Evolutionary conservation across 2,329 filamentous ascomycete species (phyloP), one percentile per base, ranked within the genome.

Genomic region (Botrytis galanthina): DNA sequence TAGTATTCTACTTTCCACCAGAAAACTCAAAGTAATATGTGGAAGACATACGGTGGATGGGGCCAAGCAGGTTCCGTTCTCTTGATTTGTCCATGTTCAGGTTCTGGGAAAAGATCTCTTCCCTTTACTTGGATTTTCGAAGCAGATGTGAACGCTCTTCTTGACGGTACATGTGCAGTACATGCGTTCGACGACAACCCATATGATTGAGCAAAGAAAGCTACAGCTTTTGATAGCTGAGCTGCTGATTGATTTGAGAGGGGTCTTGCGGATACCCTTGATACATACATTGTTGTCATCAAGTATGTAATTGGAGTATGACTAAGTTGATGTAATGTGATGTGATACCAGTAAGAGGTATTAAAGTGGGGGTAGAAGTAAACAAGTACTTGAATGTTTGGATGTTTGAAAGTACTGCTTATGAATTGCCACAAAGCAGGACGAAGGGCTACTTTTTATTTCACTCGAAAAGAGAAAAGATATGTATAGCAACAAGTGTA

Each of bases 1-100:
- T 57, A 76, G 20, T 60, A n/a, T 37, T 6, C 60, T 29, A 2
- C 4, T 29, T 18, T 9, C 3, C 6, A 57, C 51, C 51, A 22
- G n/a, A 18, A 16, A n/a, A 22, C 12, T 26, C 14, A 10, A n/a
- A 18, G 18, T 10, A 22, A 37, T 48, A 60, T 59, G 26, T 35
- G 18, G 18, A 39, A 6, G 20, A 74, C 77, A 59, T 77, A 81
- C 80, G 73, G 74, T 73, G 80, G 80, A 76, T 82, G 81, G 32
- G 87, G 87, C 91, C 92, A 94, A 75, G 91, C 87, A 9, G 91
- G 85, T 26, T 87, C 86, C 0, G 91, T 92, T 74, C 85, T 85
- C 60, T 87, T 85, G 79, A 93, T 92, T 16, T 77, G 74, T 64
- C 71, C 72, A 66, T 78, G 76, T 72, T 81, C 79, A 20, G 78